Conservation (phyloP, 2,329 filamentous ascomycete species). For the Pseudogymnoascus verrucosus region DNA sequence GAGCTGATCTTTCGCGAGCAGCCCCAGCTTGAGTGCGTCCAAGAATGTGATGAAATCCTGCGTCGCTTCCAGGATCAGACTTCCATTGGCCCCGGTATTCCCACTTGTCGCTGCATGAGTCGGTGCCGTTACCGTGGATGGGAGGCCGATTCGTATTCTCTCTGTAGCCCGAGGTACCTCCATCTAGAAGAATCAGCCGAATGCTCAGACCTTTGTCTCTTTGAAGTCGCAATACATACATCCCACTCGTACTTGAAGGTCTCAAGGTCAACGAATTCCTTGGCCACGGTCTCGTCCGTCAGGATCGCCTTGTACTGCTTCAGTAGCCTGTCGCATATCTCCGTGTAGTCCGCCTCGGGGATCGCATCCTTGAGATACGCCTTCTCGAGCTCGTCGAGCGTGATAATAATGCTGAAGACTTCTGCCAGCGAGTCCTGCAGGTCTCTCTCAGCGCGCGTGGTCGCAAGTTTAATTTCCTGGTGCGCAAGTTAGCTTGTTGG, state of each 20-base stretch:
- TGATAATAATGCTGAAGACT: conserved; percentile 95
- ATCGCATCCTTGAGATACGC: conserved; percentile 95
- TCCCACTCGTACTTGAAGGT: conserved; percentile 89
- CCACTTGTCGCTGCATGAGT: conserved; percentile 36
- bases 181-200: conserved; percentile 47
- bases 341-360: conserved; percentile 84
- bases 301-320: conserved; percentile 97
- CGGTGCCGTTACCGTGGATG: conserved; percentile 62
- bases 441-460: conserved; percentile 80
- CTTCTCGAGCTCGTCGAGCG: conserved; percentile 89
- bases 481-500: conserved; percentile 16
- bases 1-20: conserved; percentile 91
- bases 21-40: conserved; percentile 84
- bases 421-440: conserved; percentile 93
- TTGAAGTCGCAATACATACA: conserved; percentile 45
- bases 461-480: conserved; percentile 86
- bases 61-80: conserved; percentile 79
- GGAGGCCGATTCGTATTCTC: conserved; percentile 83
- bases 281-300: conserved; percentile 82
- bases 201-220: background rate
- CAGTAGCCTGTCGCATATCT: conserved; percentile 86
- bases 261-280: conserved; percentile 79
- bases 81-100: conserved; percentile 38
- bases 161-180: conserved; percentile 93
- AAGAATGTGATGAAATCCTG: conserved; percentile 99